These are phyloP conservation scores for Tulasnella sp. DNA, from an alignment of 768 basidiomycete species.

Conservation along the genomic window DNA sequence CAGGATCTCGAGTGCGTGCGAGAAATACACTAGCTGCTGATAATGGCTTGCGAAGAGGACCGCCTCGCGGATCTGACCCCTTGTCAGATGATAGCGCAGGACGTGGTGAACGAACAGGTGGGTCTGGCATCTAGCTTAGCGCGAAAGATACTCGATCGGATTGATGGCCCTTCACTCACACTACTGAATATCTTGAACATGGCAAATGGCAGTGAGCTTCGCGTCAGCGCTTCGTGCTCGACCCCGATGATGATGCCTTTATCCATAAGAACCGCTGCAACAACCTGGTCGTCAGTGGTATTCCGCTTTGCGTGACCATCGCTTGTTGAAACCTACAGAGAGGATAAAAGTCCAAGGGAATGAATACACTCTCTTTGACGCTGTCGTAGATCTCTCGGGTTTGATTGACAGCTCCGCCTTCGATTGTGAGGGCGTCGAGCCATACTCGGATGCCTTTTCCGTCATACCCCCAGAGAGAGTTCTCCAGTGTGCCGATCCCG, in stretches of 20 bases:
- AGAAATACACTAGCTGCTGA: slow-evolving; percentile 79
- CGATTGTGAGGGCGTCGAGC: slow-evolving; percentile 91
- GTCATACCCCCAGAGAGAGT: slow-evolving; percentile 96
- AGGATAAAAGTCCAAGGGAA: slow-evolving; percentile 90
- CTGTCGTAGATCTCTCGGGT: slow-evolving; percentile 34
- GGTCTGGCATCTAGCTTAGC: slow-evolving; percentile 40
- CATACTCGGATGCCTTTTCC: slow-evolving; percentile 82
- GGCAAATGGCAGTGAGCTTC: slow-evolving; percentile 70
- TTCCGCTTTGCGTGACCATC: neutral
- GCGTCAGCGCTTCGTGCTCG: slow-evolving; percentile 72
- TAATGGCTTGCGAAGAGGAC: slow-evolving; percentile 80
- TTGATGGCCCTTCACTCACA: slow-evolving; percentile 37
- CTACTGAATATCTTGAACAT: slow-evolving; percentile 88
- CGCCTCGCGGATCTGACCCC: slow-evolving; percentile 43
- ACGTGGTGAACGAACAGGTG: slow-evolving; percentile 92
- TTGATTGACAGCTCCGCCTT: slow-evolving; percentile 34
- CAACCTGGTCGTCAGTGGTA: slow-evolving; percentile 6
- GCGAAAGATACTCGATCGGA: neutral
- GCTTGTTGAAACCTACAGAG: slow-evolving; percentile 50
- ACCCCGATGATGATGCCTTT: slow-evolving; percentile 97
- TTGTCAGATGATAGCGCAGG: slow-evolving; percentile 67
- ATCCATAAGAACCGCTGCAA: slow-evolving; percentile 89
- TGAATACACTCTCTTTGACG: slow-evolving; percentile 88
- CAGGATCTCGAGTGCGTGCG: slow-evolving; percentile 88
- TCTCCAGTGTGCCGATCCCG: slow-evolving; percentile 87